These are phyloP conservation scores for Fagopyrum esculentum DNA, from an alignment of 148 eudicot genomes.

Conservation along the genomic window DNA sequence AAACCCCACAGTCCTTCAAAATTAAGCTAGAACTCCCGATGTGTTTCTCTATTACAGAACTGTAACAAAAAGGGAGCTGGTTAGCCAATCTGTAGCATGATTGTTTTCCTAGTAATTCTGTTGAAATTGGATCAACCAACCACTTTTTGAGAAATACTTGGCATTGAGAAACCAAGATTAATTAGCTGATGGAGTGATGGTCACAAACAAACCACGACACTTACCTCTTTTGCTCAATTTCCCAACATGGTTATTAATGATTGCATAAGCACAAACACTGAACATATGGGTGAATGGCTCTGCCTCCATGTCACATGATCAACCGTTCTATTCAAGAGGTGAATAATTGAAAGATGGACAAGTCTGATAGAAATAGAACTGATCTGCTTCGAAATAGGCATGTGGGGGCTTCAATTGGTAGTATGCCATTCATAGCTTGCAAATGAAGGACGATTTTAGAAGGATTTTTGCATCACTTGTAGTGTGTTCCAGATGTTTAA, in stretches of 20 bases:
- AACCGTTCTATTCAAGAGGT: neutral
- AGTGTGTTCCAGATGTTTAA: neutral
- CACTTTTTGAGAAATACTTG: neutral
- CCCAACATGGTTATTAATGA: neutral
- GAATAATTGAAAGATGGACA: neutral
- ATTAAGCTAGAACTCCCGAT: too few relatives aligned
- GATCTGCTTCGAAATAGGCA: neutral
- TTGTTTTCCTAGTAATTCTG: neutral
- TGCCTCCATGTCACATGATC: neutral
- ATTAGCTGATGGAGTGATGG: too few relatives aligned
- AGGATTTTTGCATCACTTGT: neutral
- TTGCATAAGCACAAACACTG: neutral
- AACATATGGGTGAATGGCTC: neutral
- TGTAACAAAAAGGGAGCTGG: neutral
- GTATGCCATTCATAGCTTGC: neutral
- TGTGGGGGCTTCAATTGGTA: neutral
- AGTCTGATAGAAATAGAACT: neutral
- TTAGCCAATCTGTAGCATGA: neutral
- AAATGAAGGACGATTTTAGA: neutral
- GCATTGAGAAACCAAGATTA: neutral
- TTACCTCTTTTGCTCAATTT: neutral
- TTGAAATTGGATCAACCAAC: neutral
- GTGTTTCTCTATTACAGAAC: neutral
- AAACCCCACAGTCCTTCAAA: too few relatives aligned
- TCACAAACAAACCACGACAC: neutral